Evolutionary conservation across 108 stramenopile genomes (phyloP).

Genomic region (Stephanodiscus triporus): DNA sequence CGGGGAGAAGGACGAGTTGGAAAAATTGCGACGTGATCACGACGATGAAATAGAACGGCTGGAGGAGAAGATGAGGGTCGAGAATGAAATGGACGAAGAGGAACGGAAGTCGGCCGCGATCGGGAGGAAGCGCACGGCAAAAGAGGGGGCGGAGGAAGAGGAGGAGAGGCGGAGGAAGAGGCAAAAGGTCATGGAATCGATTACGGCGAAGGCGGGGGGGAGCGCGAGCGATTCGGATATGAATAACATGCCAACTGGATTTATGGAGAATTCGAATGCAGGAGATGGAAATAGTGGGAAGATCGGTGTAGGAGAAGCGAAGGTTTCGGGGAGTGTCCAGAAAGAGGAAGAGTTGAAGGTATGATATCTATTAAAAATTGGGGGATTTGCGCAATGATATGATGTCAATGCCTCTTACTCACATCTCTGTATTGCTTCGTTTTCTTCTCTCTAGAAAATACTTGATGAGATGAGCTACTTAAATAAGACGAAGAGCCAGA

Average conservation of each 20-base stretch:
- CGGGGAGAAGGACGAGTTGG: neutral
- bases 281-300: too few relatives aligned
- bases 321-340: slow-evolving; percentile 10
- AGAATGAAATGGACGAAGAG: slow-evolving; percentile 2
- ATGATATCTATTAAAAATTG: slow-evolving; percentile 1
- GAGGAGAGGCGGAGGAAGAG: neutral
- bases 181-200: neutral
- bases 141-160: neutral
- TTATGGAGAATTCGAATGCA: too few relatives aligned
- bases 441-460: slow-evolving; percentile 18
- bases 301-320: too few relatives aligned
- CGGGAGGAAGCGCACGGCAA: neutral
- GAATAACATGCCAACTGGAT: slow-evolving; percentile 5
- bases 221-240: too few relatives aligned
- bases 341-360: slow-evolving; percentile 48
- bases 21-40: neutral
- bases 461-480: slow-evolving; percentile 38
- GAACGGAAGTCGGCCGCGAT: neutral
- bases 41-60: neutral
- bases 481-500: slow-evolving; percentile 47
- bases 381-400: neutral
- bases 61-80: neutral
- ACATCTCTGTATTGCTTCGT: neutral
- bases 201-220: neutral
- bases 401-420: neutral